Base-by-base conservation (phyloP, 495 filamentous ascomycete genomes). In the Hyaloscypha finlandica region DNA sequence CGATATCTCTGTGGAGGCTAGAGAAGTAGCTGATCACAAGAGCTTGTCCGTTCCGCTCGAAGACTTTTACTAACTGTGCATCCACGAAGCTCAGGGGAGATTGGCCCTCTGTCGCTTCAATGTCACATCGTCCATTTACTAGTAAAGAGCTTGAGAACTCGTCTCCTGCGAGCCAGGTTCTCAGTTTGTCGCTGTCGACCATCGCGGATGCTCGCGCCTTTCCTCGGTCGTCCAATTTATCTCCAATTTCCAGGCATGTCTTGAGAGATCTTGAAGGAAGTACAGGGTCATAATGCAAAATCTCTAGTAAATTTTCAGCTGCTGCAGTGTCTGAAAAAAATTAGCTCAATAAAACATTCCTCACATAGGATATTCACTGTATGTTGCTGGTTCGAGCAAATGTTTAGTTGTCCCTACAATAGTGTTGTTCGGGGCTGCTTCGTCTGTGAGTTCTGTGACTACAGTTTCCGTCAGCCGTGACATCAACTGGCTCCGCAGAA, bases 1-100 rank as follows among this genome's bases (percentile, higher is more conserved):
- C 22, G n/a, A 8, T 42, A 5, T 16, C 29, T 37, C 16, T 16
- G n/a, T 60, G 58, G 8, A n/a, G 58, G 30, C 22, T 30, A 19
- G 29, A 60, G 58, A 60, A 60, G 33, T 60, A 60, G 8, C 37
- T 60, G 16, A 37, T 29, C 29, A 60, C 58, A 30, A 35, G 14
- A 2, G 30, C 58, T 20, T 12, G 29, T 19, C 25, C 55, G 9
- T 8, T 32, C 22, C 54, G 25, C 37, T 65, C 63, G 6, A 22
- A 59, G 12, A 51, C 29, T 20, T n/a, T 59, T 8, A 31, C 37
- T 2, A 51, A 29, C 12, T 22, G 32, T 32, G 56, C 56, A 32
- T n/a, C 58, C 31, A 42, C 58, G 4, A 35, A 42, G 58, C 31
- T 37, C 14, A 60, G 58, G 32, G 58, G 58, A 29, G 58, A 60